Evolutionary conservation across 108 stramenopile species (phyloP), one percentile per base, ranked within the genome.

Genomic region (Nitzschia sp.): DNA sequence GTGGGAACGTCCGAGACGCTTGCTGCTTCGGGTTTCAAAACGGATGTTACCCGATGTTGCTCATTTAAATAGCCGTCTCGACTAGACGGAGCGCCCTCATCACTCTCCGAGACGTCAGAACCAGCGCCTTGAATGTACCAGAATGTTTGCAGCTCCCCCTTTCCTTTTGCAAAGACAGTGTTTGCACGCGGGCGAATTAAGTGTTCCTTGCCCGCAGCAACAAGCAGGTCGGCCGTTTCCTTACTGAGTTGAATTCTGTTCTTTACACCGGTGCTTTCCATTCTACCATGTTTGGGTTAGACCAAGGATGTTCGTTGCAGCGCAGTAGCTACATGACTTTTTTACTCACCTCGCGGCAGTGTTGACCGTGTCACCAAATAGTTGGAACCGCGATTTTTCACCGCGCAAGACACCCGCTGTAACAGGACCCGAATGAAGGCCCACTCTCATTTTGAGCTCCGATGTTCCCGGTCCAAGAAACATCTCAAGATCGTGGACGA

Each of bases 171-270:
- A 21, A 46, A 25, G 8, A 68, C 55, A 1, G 11, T 27, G 19
- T 33, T 34, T 34, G 15, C 54, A 11, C 67, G 54, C 28, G 47
- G 64, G 29, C 9, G 18, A 18, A 65, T 24, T 49, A 47, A 65
- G 23, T 34, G 2, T 2, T 62, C 61, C 26, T 38, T 42, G 2
- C 60, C 74, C n/a, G 25, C 53, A 13, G 21, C 28, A 2, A 46
- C 64, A 28, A 75, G 26, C 2, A 75, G 28, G 2, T 48, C 54
- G 5, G 74, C 74, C 0, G 74, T 69, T 28, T 70, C 68, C 17
- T 42, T 30, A 1, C 68, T 46, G 4, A 75, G 11, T 23, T 75
- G 74, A 28, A 75, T 63, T 8, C 42, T 11, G 28, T 38, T 54
- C 1, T 25, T 34, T 5, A 30, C 8, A 2, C 64, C 62, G 8